Percentiles rank a stretch among this genome's conserved stretches.
These are phyloP conservation scores for Mangifera indica DNA, from an alignment of 345 rosid genomes.

Conservation along the genomic window DNA sequence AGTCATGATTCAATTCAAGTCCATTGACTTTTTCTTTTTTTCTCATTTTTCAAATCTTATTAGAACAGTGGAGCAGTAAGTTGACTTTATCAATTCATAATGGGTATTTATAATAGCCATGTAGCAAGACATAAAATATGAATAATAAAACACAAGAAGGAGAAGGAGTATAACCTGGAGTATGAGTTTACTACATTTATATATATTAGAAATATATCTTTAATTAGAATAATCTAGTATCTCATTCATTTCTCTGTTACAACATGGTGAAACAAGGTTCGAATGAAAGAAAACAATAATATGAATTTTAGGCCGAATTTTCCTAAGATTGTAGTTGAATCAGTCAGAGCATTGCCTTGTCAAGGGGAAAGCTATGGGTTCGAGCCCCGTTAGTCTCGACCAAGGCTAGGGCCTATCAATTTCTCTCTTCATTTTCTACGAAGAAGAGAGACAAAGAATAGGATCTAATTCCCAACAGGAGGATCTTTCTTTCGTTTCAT, in stretches of 20 bases:
- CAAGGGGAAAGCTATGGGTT: neutral
- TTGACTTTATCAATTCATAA: constrained; percentile 11
- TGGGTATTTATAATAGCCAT: constrained; percentile 2
- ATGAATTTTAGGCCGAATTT: neutral
- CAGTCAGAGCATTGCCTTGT: neutral
- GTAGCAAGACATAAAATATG: neutral
- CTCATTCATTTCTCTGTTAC: neutral
- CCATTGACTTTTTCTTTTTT: constrained; percentile 12
- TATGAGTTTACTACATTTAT: neutral
- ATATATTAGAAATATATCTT: no score
- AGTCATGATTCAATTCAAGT: constrained; percentile 10
- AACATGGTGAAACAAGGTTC: no score
- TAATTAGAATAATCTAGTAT: neutral
- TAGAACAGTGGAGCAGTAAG: constrained; percentile 12
- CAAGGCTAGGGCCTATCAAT: neutral
- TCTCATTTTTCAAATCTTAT: constrained; percentile 5
- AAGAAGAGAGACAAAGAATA: neutral
- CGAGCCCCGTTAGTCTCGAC: neutral
- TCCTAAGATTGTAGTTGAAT: neutral
- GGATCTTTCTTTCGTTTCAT: neutral
- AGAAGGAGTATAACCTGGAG: neutral
- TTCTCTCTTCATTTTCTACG: neutral
- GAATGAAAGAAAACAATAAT: no score
- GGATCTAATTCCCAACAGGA: neutral
- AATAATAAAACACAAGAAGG: neutral